These are phyloP conservation scores for Nigrospora sphaerica DNA, from an alignment of 2,329 filamentous ascomycete genomes.

Conservation along the genomic window DNA sequence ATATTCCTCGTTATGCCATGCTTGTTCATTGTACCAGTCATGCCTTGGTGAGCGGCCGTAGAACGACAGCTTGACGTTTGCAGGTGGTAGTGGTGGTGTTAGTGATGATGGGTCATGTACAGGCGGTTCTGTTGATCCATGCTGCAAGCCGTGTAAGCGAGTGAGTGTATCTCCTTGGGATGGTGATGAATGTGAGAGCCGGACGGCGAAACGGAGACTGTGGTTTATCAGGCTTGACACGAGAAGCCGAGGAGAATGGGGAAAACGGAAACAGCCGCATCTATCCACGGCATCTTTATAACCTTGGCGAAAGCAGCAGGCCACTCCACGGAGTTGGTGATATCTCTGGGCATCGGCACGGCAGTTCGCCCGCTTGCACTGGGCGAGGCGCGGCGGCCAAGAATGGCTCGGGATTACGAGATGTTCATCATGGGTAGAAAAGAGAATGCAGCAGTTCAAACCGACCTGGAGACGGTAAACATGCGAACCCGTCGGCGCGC, in stretches of 20 bases:
- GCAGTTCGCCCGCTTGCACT: neutral
- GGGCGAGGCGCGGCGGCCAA: constrained; percentile 1
- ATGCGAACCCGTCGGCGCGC: neutral
- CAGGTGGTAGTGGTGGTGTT: constrained; percentile 1
- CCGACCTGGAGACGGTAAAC: neutral
- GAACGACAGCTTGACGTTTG: constrained; percentile 14
- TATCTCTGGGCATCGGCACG: neutral
- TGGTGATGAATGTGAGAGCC: constrained; percentile 18
- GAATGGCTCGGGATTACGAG: constrained; percentile 19
- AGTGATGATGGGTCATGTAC: neutral
- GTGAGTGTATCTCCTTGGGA: constrained; percentile 1
- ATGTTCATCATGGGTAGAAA: constrained; percentile 16
- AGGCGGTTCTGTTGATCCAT: neutral
- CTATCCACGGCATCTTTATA: constrained; percentile 17
- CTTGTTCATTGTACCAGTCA: no score
- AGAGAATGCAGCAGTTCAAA: neutral
- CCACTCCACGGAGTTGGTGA: neutral
- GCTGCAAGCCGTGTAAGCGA: constrained; percentile 2
- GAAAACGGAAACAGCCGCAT: constrained; percentile 2
- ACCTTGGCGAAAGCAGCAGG: constrained; percentile 12
- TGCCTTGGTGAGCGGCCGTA: no score
- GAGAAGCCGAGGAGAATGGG: constrained; percentile 9
- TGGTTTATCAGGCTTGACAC: constrained; percentile 8
- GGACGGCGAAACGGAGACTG: neutral
- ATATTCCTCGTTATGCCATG: no score